Base-by-base conservation (phyloP, 2,329 filamentous ascomycete species). In the Aspergillus tubingensis region DNA sequence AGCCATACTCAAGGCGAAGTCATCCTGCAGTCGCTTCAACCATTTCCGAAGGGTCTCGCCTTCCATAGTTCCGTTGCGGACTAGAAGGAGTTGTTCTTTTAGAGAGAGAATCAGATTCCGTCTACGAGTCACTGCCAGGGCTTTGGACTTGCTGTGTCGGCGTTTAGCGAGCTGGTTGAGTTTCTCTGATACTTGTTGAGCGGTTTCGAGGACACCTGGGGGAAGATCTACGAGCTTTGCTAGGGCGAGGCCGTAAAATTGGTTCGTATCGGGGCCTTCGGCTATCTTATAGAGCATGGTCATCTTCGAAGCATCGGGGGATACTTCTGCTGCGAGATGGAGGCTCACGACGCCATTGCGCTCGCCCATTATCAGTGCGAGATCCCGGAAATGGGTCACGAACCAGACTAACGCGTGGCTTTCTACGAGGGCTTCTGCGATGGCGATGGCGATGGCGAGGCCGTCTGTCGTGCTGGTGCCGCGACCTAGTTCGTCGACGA, bases 381-480 rank as follows among this genome's bases (percentile, higher is more conserved):
- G 81, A 62, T 97, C 91, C 38, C 86, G 82, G 72, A 97, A 99
- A 72, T 99, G 96, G 0, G 95, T 98, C 1, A 90, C 92, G 76
- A 99, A 99, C 88, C 92, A 97, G 0, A 97, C 87, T 0, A 91
- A 82, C 0, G 92, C 88, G 61, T 86, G 84, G 67, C 87, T 95
- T 61, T 92, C 85, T 4, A 97, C 85, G 3, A 99, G 81, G 0
- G 91, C 91, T 79, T 98, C 95, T 0, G 93, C 89, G 70, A 98
- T 92, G 2, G 93, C 91, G 52, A 97, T 82, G 0, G 95, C 92
- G 70, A 99, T 96, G 0, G 92, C 89, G 1, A 98, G 79, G 0
- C 95, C 95, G 71, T 99, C 95, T 23, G 88, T 84, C 0, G 91
- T 94, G 71, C 91, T 95, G 0, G 95, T 99, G 1, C 92, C 94